Percentiles rank a stretch among this genome's conserved stretches.
phyloP scores from a whole-genome alignment of 2,329 filamentous ascomycete genomes.

The Penicillium corylophilum region DNA sequence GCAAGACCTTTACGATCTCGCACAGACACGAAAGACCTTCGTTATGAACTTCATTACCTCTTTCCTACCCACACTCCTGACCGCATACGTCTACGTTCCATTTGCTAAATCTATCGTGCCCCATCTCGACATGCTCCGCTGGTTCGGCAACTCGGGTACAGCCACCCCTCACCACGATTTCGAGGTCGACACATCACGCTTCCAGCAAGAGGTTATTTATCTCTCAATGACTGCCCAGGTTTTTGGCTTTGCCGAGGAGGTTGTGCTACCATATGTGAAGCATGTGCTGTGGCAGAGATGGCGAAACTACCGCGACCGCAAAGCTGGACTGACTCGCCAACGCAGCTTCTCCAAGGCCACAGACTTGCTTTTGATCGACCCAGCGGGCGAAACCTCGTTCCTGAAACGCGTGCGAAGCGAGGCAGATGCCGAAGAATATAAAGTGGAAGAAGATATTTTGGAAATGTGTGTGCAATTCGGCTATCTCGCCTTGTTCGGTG shows the following conservation, averaged over 20 bases:
- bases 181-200: conserved; percentile 75
- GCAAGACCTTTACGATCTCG: conserved; percentile 75
- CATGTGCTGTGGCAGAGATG: conserved; percentile 75
- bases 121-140: conserved; percentile 77
- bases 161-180: conserved; percentile 60
- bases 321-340: conserved; percentile 33
- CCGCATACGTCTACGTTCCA: conserved; percentile 90
- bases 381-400: conserved; percentile 75
- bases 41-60: conserved; percentile 96
- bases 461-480: conserved; percentile 92
- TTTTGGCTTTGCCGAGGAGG: conserved; percentile 80
- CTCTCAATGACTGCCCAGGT: conserved; percentile 93
- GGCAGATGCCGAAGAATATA: conserved; percentile 77
- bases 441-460: conserved; percentile 84
- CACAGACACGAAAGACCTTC: conserved; percentile 89
- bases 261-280: conserved; percentile 81
- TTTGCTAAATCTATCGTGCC: conserved; percentile 83
- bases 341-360: conserved; percentile 39
- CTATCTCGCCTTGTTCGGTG: conserved; percentile 86
- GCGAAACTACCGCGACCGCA: conserved; percentile 28
- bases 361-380: conserved; percentile 58
- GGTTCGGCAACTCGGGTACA: conserved; percentile 44
- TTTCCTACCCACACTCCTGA: conserved; percentile 87
- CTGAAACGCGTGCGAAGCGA: conserved; percentile 78
- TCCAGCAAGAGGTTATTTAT: conserved; percentile 91